A percentile compares a stretch with the other conserved stretches of the same genome.
phyloP scores from a whole-genome alignment of 75 land plant genomes.

The Pinus tabuliformis region DNA sequence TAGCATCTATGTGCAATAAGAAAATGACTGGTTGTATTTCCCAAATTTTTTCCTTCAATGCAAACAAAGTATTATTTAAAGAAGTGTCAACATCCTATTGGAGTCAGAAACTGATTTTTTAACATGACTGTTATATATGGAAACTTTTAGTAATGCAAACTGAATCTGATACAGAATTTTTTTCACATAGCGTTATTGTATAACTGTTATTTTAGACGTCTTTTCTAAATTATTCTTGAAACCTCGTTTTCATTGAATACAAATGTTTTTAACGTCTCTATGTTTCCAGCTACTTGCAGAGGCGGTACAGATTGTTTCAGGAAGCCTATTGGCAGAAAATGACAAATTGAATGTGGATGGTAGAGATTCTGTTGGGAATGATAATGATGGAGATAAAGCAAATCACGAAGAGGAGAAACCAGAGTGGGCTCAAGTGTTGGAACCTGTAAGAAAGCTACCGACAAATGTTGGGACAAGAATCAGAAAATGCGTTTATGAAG shows the following conservation, averaged over 20 bases:
- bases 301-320: constrained; percentile 64
- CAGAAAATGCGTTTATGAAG: constrained; percentile 71
- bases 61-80: too few relatives aligned
- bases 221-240: background rate
- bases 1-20: too few relatives aligned
- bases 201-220: background rate
- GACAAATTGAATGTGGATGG: constrained; percentile 14
- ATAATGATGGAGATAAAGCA: constrained; percentile 2
- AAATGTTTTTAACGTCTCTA: background rate
- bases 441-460: constrained; percentile 84
- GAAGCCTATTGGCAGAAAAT: constrained; percentile 28
- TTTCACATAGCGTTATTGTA: too few relatives aligned
- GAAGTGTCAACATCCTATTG: too few relatives aligned
- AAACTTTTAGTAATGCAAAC: background rate
- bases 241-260: background rate
- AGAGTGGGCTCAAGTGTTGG: constrained; percentile 78
- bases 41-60: too few relatives aligned
- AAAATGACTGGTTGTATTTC: too few relatives aligned
- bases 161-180: too few relatives aligned
- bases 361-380: constrained; percentile 21
- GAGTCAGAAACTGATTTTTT: background rate
- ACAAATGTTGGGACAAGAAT: constrained; percentile 97
- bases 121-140: background rate
- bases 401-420: constrained; percentile 26
- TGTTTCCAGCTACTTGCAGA: constrained; percentile 87